Percentiles rank a stretch among this genome's conserved stretches.
Evolutionary conservation across 352 stramenopile species (phyloP).

Genomic region (Phytophthora sp.): DNA sequence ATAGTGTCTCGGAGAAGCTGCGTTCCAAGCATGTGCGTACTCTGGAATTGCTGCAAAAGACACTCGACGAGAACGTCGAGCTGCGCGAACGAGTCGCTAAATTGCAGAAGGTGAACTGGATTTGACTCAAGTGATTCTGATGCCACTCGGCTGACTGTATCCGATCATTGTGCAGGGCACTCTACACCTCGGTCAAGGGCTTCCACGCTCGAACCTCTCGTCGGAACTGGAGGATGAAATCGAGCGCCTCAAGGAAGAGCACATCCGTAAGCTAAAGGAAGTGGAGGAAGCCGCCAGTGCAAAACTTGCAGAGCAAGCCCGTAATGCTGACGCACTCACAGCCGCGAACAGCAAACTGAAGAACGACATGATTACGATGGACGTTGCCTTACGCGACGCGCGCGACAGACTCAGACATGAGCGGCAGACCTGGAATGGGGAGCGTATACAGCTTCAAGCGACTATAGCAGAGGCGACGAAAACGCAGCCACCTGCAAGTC

Average conservation of each 20-base stretch:
- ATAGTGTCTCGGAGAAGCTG: constrained; percentile 70
- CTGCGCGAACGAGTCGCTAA: constrained; percentile 52
- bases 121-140: background rate
- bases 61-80: constrained; percentile 77
- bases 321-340: constrained; percentile 35
- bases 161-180: constrained; percentile 31
- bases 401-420: constrained; percentile 50
- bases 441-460: constrained; percentile 33
- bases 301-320: constrained; percentile 37
- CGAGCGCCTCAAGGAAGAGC: constrained; percentile 52
- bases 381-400: constrained; percentile 36
- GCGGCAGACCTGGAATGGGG: constrained; percentile 36
- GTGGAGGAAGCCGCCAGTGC: constrained; percentile 38
- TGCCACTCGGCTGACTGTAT: background rate
- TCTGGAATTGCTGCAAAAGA: constrained; percentile 81
- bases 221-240: constrained; percentile 71
- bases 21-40: constrained; percentile 84
- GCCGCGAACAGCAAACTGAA: constrained; percentile 56
- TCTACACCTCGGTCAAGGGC: constrained; percentile 51
- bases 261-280: constrained; percentile 40
- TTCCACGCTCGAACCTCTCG: constrained; percentile 46
- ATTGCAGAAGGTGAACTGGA: constrained; percentile 49
- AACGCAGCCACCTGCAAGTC: constrained; percentile 24
- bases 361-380: constrained; percentile 58
- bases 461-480: constrained; percentile 25